phyloP scores from a whole-genome alignment of 768 basidiomycete genomes.

The Antrodiella citrinella region DNA sequence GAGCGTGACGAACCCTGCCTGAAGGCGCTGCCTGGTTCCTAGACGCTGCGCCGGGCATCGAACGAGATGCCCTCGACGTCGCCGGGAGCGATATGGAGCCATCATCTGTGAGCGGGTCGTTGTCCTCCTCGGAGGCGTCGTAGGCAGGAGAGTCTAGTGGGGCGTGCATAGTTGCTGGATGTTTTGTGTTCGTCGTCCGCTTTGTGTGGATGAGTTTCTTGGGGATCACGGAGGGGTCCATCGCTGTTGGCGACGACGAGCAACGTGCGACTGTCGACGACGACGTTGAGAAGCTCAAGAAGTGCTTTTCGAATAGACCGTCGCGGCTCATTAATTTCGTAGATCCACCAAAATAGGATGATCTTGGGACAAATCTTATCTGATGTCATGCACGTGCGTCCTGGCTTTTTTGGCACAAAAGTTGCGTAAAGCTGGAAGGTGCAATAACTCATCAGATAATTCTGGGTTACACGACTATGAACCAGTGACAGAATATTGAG shows the following conservation, averaged over 20 bases:
- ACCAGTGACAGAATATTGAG: too few relatives aligned
- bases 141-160: conserved; percentile 20
- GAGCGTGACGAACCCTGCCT: conserved; percentile 9
- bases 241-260: background rate
- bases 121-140: conserved; percentile 76
- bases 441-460: too few relatives aligned
- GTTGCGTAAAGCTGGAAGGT: too few relatives aligned
- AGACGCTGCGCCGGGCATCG: conserved; percentile 17
- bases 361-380: too few relatives aligned
- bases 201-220: conserved; percentile 32
- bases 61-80: conserved; percentile 23
- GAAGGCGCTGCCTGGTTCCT: background rate
- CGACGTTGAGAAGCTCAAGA: background rate
- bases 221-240: background rate
- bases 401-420: too few relatives aligned
- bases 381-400: background rate
- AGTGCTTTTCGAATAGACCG: too few relatives aligned
- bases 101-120: conserved; percentile 79
- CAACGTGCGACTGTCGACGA: background rate
- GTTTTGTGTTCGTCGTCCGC: conserved; percentile 52
- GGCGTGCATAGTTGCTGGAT: conserved; percentile 9
- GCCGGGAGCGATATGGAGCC: conserved; percentile 41
- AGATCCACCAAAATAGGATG: too few relatives aligned
- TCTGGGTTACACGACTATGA: too few relatives aligned
- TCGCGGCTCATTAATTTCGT: too few relatives aligned